Evolutionary conservation across 1,284 basidiomycete genomes (phyloP).

Genomic region (Jaminaea rosea): DNA sequence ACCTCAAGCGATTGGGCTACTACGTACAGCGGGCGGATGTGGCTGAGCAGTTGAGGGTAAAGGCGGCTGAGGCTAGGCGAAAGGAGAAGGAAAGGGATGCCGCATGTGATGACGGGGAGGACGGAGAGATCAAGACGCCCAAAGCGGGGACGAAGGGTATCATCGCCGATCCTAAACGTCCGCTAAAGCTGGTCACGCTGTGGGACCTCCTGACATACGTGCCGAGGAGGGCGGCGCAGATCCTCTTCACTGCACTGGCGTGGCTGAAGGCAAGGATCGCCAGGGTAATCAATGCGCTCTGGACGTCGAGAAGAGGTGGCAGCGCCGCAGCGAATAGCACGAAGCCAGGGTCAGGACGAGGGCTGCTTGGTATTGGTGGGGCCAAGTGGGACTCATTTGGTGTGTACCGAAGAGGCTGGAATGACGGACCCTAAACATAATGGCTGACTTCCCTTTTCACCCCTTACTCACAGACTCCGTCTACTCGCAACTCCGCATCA

Average conservation of each 20-base stretch:
- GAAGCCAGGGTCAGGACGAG: not conserved
- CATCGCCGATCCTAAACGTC: slow-evolving; percentile 22
- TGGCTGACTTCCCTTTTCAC: no score
- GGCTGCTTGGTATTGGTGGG: slow-evolving; percentile 15
- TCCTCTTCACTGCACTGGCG: slow-evolving; percentile 7
- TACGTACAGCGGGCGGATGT: slow-evolving; percentile 61
- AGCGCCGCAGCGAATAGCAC: not conserved
- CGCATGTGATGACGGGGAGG: no score
- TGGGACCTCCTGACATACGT: slow-evolving; percentile 25
- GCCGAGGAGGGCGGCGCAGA: slow-evolving; percentile 17
- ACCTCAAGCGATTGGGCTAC: slow-evolving; percentile 83
- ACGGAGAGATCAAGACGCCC: slow-evolving; percentile 2
- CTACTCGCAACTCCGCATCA: slow-evolving; percentile 65
- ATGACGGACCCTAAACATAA: no score
- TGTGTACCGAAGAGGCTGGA: slow-evolving; percentile 7
- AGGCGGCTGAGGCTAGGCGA: slow-evolving; percentile 2
- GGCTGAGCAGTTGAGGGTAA: slow-evolving; percentile 14
- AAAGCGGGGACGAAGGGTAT: slow-evolving; percentile 6
- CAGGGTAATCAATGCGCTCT: not conserved
- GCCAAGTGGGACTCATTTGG: slow-evolving; percentile 30
- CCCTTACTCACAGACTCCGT: slow-evolving; percentile 46
- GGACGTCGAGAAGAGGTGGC: not conserved
- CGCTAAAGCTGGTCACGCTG: slow-evolving; percentile 21
- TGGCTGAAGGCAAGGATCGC: not conserved
- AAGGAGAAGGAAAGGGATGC: not conserved